Base-by-base conservation (phyloP, 306 rosid genomes). In the Acmispon strigosus region DNA sequence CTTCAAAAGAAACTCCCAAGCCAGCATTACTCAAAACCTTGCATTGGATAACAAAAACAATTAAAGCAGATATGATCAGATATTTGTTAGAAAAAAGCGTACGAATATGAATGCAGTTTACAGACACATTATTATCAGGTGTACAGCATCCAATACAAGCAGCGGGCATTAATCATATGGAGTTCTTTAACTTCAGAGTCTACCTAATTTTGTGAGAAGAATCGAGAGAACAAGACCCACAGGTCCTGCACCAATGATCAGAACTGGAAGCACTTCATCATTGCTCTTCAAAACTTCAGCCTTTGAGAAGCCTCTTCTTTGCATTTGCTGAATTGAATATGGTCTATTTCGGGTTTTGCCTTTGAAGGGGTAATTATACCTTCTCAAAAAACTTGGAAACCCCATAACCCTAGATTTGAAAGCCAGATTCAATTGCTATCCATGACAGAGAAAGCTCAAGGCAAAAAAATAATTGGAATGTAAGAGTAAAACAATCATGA, bases 181-280 rank as follows among this genome's bases (percentile, higher is more conserved):
- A 70, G 49, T 48, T 63, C 57, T 17, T 59, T 73, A 29, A 63
- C 4, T 11, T 63, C 13, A 66, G 44, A 14, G 37, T 15, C n/a
- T 78, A 92, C 98, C 98, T 78, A 92, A 80, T 79, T 85, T 92
- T 10, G 89, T 86, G 61, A 89, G 84, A 76, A 92, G 96, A 69
- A 85, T 86, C 36, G 98, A 84, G 65, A 89, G 95, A 71, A 86
- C 89, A 52, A 92, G 96, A 76, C 98, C 96, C 51, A 89, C 98
- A 69, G 98, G 96, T 55, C 96, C 96, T 24, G 98, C 95, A 17
- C 96, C 98, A 37, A 89, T 80, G 12, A 92, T 88, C 56, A 92
- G 81, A 83, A 92, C 95, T 12, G 96, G 98, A 83, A 86, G 84
- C 78, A 82, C 78, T 10, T 74, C 47, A 76, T 83, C 80, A 16